phyloP scores from a whole-genome alignment of 1,139 yeast species.

The Taphrina wiesneri region DNA sequence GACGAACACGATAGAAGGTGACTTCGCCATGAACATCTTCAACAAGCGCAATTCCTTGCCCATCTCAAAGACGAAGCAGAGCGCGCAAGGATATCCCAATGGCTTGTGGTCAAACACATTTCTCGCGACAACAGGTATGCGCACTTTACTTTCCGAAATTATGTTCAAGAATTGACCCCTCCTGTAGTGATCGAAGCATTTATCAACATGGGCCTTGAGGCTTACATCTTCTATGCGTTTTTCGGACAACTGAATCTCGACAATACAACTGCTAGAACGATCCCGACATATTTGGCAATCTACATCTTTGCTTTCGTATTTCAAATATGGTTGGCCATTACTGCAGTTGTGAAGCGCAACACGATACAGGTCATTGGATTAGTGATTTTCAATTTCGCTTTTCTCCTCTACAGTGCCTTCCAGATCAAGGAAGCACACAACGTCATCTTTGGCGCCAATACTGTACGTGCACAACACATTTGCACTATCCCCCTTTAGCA shows the following conservation, averaged over 20 bases:
- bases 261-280: slow-evolving; percentile 28
- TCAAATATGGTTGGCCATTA: slow-evolving; percentile 24
- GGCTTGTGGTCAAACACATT: slow-evolving; percentile 24
- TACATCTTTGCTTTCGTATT: slow-evolving; percentile 32
- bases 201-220: slow-evolving; percentile 26
- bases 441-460: slow-evolving; percentile 15
- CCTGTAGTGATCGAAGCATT: slow-evolving; percentile 24
- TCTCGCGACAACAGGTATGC: slow-evolving; percentile 22
- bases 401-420: slow-evolving; percentile 23
- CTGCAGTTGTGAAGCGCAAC: slow-evolving; percentile 26
- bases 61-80: not conserved
- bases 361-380: slow-evolving; percentile 33
- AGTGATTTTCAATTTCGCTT: slow-evolving; percentile 29
- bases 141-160: not conserved
- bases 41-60: not conserved
- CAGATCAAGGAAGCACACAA: slow-evolving; percentile 28
- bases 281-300: slow-evolving; percentile 33
- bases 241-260: slow-evolving; percentile 16
- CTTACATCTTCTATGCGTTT: slow-evolving; percentile 25
- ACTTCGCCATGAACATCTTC: not conserved
- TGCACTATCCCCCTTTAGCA: not conserved
- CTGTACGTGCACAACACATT: slow-evolving; percentile 1
- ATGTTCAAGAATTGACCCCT: not conserved
- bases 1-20: not conserved
- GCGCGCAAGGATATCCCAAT: slow-evolving; percentile 13